Percentiles rank a stretch among this genome's conserved stretches.
Evolutionary conservation across 2,329 filamentous ascomycete genomes (phyloP).

Genomic region (Alternaria sp.): DNA sequence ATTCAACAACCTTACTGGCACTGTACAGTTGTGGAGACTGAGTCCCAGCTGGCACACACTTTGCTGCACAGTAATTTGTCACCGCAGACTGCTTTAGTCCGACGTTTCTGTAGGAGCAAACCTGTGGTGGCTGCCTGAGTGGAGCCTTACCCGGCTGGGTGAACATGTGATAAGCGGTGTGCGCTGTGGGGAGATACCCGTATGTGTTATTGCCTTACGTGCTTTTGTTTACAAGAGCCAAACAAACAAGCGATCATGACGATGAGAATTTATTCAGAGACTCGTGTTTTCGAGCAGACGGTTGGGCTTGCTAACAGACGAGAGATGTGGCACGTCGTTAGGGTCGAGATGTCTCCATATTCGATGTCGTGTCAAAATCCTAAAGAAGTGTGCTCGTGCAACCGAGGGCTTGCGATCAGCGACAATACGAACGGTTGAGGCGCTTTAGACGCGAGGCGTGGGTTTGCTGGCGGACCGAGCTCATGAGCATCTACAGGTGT

Average conservation of each 20-base stretch:
- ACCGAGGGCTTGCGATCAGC: not conserved
- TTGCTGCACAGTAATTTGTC: constrained; percentile 11
- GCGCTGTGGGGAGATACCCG: not conserved
- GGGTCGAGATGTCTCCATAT: not conserved
- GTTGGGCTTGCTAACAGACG: not conserved
- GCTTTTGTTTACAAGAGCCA: constrained; percentile 1
- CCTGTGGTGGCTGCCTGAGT: constrained; percentile 1
- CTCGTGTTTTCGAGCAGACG: not conserved
- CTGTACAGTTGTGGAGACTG: not conserved
- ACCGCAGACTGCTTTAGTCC: not conserved
- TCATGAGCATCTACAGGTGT: constrained; percentile 10
- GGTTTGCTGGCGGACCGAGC: constrained; percentile 9
- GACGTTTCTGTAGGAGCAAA: not conserved
- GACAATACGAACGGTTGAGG: not conserved
- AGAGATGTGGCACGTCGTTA: not conserved
- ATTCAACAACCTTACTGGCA: not conserved
- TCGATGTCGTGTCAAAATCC: not conserved
- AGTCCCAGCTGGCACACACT: not conserved
- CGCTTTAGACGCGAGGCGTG: not conserved
- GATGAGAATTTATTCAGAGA: not conserved
- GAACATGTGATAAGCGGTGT: constrained; percentile 2
- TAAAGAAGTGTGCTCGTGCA: not conserved
- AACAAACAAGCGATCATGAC: not conserved
- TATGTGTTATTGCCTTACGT: not conserved
- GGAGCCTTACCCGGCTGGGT: not conserved